Percentiles rank a stretch among this genome's conserved stretches.
These are phyloP conservation scores for Mrakia blollopis DNA, from an alignment of 768 basidiomycete genomes.

Conservation along the genomic window DNA sequence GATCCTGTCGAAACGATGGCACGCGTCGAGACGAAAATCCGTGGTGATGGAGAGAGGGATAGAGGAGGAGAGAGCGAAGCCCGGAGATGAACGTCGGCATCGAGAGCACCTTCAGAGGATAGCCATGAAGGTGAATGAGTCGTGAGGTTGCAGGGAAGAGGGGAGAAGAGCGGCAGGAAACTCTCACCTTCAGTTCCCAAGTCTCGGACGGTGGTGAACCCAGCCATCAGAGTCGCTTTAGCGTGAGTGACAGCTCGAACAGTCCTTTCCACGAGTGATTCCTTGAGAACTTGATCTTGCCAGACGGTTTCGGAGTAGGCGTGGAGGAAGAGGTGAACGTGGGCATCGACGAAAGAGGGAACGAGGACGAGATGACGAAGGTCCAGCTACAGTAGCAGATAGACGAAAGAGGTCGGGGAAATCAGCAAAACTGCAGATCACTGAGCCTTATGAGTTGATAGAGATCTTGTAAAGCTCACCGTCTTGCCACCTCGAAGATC, in stretches of 20 bases:
- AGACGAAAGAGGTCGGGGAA: no score
- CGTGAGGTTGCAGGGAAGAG: neutral
- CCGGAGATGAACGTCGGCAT: constrained; percentile 58
- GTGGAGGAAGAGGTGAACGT: constrained; percentile 61
- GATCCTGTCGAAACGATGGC: constrained; percentile 60
- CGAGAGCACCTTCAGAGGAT: constrained; percentile 54
- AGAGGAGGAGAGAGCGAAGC: constrained; percentile 53
- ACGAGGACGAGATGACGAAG: constrained; percentile 51
- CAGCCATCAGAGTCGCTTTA: constrained; percentile 55
- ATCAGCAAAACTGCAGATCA: no score
- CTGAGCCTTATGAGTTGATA: no score
- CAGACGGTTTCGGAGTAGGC: constrained; percentile 59
- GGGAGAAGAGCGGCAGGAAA: neutral
- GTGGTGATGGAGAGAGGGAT: constrained; percentile 57
- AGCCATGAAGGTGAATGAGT: neutral
- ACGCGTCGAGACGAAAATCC: constrained; percentile 58
- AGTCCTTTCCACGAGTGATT: constrained; percentile 57
- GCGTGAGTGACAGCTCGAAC: constrained; percentile 61
- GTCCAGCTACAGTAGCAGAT: constrained; percentile 44
- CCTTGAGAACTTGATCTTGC: constrained; percentile 59
- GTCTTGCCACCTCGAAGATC: no score
- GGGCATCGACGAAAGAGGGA: constrained; percentile 58
- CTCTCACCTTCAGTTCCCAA: constrained; percentile 57
- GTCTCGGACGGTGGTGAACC: constrained; percentile 63
- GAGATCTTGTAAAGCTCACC: no score